A percentile compares a stretch with the other conserved stretches of the same genome.
Conservation (phyloP, 129 eudicot genomes). For the Arctium minus region DNA sequence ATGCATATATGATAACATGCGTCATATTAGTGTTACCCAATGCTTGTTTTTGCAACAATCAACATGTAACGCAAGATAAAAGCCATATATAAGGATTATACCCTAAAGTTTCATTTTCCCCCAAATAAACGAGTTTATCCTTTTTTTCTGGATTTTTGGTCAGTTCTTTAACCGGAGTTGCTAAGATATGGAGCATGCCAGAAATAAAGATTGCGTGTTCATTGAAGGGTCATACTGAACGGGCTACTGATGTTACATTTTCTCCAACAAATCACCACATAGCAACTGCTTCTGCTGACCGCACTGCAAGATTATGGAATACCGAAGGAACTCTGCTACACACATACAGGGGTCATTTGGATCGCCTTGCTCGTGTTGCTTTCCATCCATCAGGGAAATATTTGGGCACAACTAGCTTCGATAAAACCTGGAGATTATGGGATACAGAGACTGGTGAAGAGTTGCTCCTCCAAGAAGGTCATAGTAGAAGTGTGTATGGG, state of each 20-base stretch:
- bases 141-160: not conserved
- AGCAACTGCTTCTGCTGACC: conserved; percentile 95
- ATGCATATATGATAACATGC: not conserved
- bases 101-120: not conserved
- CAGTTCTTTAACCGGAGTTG: conserved; percentile 82
- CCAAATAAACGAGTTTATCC: not conserved
- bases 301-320: conserved; percentile 89
- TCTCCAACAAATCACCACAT: conserved; percentile 64
- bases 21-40: not conserved
- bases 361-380: conserved; percentile 90
- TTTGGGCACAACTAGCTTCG: conserved; percentile 88
- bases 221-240: conserved; percentile 85
- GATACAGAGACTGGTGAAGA: conserved; percentile 88
- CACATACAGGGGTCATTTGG: conserved; percentile 87
- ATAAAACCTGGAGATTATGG: conserved; percentile 97
- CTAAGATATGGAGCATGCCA: conserved; percentile 88
- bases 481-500: conserved; percentile 93
- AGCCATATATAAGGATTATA: not conserved
- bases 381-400: conserved; percentile 94
- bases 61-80: not conserved
- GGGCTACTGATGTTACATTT: conserved; percentile 82
- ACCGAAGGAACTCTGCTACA: conserved; percentile 53
- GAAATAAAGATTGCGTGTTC: conserved; percentile 44
- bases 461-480: conserved; percentile 96
- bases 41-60: not conserved